Percentiles rank a stretch among this genome's conserved stretches.
These are phyloP conservation scores for Penicillium egyptiacum DNA, from an alignment of 495 filamentous ascomycete species.

Conservation along the genomic window DNA sequence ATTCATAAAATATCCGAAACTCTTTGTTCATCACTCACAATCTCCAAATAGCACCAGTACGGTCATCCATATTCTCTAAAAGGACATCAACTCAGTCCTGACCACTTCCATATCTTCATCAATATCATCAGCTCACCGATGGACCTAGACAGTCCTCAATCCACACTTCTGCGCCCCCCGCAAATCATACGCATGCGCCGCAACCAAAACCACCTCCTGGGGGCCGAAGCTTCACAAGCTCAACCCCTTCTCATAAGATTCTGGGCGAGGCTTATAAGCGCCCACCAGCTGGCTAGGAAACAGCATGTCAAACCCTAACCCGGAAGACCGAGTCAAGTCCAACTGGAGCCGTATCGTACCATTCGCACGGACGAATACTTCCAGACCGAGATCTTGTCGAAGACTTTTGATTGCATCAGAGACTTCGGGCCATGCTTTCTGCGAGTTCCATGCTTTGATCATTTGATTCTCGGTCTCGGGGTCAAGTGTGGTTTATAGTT, in stretches of 20 bases:
- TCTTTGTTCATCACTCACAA: not conserved
- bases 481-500: constrained; percentile 23
- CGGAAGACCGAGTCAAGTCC: constrained; percentile 48
- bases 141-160: constrained; percentile 52
- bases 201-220: constrained; percentile 52
- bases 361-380: constrained; percentile 54
- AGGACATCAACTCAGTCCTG: constrained; percentile 46
- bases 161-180: constrained; percentile 46
- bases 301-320: constrained; percentile 50
- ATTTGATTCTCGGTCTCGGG: constrained; percentile 16
- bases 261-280: constrained; percentile 46
- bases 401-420: constrained; percentile 29
- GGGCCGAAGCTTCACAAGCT: constrained; percentile 42
- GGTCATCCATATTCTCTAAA: constrained; percentile 43
- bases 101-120: constrained; percentile 49
- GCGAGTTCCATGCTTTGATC: constrained; percentile 45
- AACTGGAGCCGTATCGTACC: constrained; percentile 56
- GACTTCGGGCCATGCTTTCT: constrained; percentile 51
- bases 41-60: constrained; percentile 20
- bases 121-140: constrained; percentile 55
- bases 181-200: constrained; percentile 56
- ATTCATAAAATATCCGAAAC: not conserved
- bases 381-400: constrained; percentile 24
- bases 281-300: constrained; percentile 54
- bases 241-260: constrained; percentile 47